These are phyloP conservation scores for Geotrichum histeridarum DNA, from an alignment of 1,139 yeast genomes.

Conservation along the genomic window DNA sequence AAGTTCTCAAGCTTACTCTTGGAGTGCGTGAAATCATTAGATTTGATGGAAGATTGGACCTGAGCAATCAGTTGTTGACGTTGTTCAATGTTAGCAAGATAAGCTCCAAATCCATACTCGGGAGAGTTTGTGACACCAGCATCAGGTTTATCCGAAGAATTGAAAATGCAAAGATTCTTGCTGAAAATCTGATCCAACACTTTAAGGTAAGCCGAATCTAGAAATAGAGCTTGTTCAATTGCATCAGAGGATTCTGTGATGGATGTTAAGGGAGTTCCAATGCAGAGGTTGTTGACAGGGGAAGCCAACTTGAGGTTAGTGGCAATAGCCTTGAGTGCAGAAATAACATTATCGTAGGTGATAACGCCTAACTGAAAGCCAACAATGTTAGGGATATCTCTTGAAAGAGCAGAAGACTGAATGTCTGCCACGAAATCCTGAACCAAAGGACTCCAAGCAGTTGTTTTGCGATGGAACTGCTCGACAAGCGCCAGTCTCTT, in stretches of 20 bases:
- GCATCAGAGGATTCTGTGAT: constrained; percentile 24
- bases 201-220: constrained; percentile 76
- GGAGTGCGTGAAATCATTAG: constrained; percentile 46
- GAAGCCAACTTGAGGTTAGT: constrained; percentile 48
- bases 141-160: constrained; percentile 47
- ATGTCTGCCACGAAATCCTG: constrained; percentile 67
- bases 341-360: constrained; percentile 41
- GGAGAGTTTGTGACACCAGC: constrained; percentile 49
- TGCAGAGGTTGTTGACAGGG: constrained; percentile 60
- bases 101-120: constrained; percentile 83
- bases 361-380: constrained; percentile 56
- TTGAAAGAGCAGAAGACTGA: constrained; percentile 47
- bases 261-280: constrained; percentile 43
- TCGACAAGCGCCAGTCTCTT: constrained; percentile 59
- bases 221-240: constrained; percentile 46
- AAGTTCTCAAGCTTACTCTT: constrained; percentile 50
- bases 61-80: constrained; percentile 43
- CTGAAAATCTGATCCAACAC: constrained; percentile 65
- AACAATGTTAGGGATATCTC: constrained; percentile 40
- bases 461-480: constrained; percentile 48
- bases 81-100: constrained; percentile 50
- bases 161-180: constrained; percentile 52
- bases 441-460: constrained; percentile 61
- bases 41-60: constrained; percentile 50
- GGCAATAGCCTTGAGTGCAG: constrained; percentile 48